phyloP scores from a whole-genome alignment of 805 yeast genomes.

The Clavispora phyllophila region DNA sequence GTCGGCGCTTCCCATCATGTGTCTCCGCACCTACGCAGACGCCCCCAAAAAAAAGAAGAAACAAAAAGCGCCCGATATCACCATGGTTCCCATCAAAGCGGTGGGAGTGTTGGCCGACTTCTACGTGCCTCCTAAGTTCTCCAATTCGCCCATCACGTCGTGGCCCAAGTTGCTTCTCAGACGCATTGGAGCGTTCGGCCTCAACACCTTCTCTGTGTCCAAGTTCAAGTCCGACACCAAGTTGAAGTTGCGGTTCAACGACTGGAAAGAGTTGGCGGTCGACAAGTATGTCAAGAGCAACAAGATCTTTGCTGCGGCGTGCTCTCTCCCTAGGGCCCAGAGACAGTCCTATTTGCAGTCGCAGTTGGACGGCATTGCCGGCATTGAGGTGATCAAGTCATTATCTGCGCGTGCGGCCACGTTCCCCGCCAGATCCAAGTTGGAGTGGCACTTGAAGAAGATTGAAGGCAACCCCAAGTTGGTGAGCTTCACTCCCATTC shows the following conservation, averaged over 20 bases:
- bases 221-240: slow-evolving; percentile 41
- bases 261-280: slow-evolving; percentile 85
- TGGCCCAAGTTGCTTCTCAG: slow-evolving; percentile 49
- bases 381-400: slow-evolving; percentile 27
- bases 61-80: slow-evolving; percentile 23
- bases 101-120: slow-evolving; percentile 40
- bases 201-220: slow-evolving; percentile 54
- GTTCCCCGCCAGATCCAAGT: slow-evolving; percentile 51
- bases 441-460: slow-evolving; percentile 75
- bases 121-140: slow-evolving; percentile 36
- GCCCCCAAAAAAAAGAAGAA: slow-evolving; percentile 12
- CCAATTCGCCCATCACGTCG: slow-evolving; percentile 19
- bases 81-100: slow-evolving; percentile 34
- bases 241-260: slow-evolving; percentile 52
- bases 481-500: slow-evolving; percentile 62
- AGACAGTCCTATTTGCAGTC: slow-evolving; percentile 41
- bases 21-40: background rate
- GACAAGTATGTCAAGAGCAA: slow-evolving; percentile 74
- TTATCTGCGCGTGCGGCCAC: slow-evolving; percentile 29
- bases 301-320: slow-evolving; percentile 64
- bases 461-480: slow-evolving; percentile 70
- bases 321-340: slow-evolving; percentile 25
- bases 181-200: slow-evolving; percentile 61
- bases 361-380: slow-evolving; percentile 32
- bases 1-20: background rate